Evolutionary conservation across 768 basidiomycete genomes (phyloP).

Genomic region (Rubroboletus satanas): DNA sequence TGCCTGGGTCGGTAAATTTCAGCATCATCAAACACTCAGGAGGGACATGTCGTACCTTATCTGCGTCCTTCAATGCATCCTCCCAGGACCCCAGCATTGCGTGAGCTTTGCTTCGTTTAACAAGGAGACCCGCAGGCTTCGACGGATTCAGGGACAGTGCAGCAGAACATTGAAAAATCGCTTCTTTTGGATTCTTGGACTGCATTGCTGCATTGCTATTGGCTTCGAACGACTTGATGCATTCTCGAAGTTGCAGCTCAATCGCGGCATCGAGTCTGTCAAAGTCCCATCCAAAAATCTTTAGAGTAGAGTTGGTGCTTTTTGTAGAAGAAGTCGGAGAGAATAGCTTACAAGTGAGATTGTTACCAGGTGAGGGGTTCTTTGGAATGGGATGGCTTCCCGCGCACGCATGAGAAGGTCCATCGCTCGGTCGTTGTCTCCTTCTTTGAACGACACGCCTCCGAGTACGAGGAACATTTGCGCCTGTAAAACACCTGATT

Average conservation of each 20-base stretch:
- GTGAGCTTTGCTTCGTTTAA: conserved; percentile 6
- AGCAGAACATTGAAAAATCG: conserved; percentile 2
- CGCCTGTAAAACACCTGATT: background rate
- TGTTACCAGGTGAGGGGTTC: background rate
- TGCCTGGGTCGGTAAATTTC: background rate
- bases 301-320: background rate
- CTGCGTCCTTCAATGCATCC: conserved; percentile 11
- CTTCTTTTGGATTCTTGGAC: background rate
- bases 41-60: background rate
- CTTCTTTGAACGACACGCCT: background rate
- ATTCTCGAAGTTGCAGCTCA: background rate
- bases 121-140: background rate
- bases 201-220: background rate
- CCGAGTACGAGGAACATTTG: conserved; percentile 1
- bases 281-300: conserved; percentile 17
- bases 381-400: background rate
- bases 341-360: conserved; percentile 8
- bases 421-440: background rate
- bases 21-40: background rate
- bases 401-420: background rate
- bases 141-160: conserved; percentile 1
- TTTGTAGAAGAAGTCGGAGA: rapidly evolving
- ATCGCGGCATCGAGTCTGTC: background rate
- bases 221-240: background rate
- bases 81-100: background rate